A percentile compares a stretch with the other conserved stretches of the same genome.
Conservation (phyloP, 805 yeast species). For the Candida boleticola region DNA sequence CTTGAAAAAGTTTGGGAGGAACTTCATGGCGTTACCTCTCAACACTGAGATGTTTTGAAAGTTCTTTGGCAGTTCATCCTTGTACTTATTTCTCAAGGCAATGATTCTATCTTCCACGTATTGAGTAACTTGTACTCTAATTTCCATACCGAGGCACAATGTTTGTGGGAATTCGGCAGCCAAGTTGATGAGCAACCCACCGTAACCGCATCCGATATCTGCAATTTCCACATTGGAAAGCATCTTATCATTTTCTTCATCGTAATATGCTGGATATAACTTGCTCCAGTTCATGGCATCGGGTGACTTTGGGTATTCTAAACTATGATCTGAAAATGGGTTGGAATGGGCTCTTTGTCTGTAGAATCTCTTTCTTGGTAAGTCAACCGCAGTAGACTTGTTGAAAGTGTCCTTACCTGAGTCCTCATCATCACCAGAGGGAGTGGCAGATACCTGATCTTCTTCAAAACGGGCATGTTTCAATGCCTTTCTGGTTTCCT, state of each 20-base stretch:
- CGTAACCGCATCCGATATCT: slow-evolving; percentile 97
- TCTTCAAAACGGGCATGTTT: slow-evolving; percentile 48
- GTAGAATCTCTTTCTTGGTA: slow-evolving; percentile 84
- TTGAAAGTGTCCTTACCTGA: slow-evolving; percentile 84
- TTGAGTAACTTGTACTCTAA: slow-evolving; percentile 95
- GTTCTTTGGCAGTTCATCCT: slow-evolving; percentile 30
- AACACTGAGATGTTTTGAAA: slow-evolving; percentile 87
- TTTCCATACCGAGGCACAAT: slow-evolving; percentile 91
- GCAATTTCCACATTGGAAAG: slow-evolving; percentile 74
- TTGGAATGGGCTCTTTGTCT: slow-evolving; percentile 98
- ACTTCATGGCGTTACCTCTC: slow-evolving; percentile 97
- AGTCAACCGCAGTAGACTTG: slow-evolving; percentile 40
- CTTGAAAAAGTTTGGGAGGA: slow-evolving; percentile 87
- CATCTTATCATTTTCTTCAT: slow-evolving; percentile 41
- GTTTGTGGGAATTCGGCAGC: slow-evolving; percentile 74
- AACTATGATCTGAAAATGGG: slow-evolving; percentile 92
- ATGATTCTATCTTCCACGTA: slow-evolving; percentile 94
- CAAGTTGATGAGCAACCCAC: slow-evolving; percentile 80
- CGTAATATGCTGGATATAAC: slow-evolving; percentile 63
- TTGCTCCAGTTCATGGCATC: slow-evolving; percentile 83
- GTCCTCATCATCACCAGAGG: slow-evolving; percentile 18
- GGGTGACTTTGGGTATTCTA: slow-evolving; percentile 85
- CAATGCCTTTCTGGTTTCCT: slow-evolving; percentile 40
- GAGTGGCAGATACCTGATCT: slow-evolving; percentile 12
- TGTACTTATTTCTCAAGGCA: slow-evolving; percentile 68